These are phyloP conservation scores for Racocetra persica DNA, from an alignment of 371 early-diverging fungal species.

Conservation along the genomic window DNA sequence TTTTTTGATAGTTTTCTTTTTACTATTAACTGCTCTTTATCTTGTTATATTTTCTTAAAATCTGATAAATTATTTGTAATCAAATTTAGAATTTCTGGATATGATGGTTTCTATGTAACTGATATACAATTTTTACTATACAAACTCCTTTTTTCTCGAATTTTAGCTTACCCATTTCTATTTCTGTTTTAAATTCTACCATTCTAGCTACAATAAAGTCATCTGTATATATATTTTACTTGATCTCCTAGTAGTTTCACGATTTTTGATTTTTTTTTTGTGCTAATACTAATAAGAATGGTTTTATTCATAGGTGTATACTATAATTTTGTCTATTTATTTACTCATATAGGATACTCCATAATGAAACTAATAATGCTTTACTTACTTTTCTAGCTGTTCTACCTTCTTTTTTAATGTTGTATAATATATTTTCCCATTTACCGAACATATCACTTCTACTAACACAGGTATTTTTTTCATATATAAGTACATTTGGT, in stretches of 20 bases:
- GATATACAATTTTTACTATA: no score
- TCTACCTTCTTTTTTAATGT: conserved; percentile 10
- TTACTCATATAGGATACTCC: conserved; percentile 21
- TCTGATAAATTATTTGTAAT: no score
- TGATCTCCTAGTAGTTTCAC: conserved; percentile 8
- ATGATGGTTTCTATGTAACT: no score
- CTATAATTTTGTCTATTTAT: conserved; percentile 11
- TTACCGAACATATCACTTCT: background rate
- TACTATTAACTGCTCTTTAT: no score
- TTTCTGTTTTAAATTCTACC: no score
- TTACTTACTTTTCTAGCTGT: conserved; percentile 12
- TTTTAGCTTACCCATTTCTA: no score
- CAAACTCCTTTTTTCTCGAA: no score
- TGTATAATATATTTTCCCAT: conserved; percentile 1
- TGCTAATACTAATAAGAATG: conserved; percentile 5
- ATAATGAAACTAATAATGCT: conserved; percentile 20
- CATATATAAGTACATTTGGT: conserved; percentile 25
- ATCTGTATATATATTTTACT: conserved; percentile 26
- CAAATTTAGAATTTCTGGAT: no score
- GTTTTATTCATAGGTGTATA: conserved; percentile 44
- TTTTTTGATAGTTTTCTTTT: no score
- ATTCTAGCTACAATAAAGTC: no score
- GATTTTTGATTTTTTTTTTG: background rate
- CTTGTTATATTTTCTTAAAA: no score
- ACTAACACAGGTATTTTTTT: background rate